phyloP scores from a whole-genome alignment of 2,329 filamentous ascomycete genomes.

The Calonectria pseudoturangicola region DNA sequence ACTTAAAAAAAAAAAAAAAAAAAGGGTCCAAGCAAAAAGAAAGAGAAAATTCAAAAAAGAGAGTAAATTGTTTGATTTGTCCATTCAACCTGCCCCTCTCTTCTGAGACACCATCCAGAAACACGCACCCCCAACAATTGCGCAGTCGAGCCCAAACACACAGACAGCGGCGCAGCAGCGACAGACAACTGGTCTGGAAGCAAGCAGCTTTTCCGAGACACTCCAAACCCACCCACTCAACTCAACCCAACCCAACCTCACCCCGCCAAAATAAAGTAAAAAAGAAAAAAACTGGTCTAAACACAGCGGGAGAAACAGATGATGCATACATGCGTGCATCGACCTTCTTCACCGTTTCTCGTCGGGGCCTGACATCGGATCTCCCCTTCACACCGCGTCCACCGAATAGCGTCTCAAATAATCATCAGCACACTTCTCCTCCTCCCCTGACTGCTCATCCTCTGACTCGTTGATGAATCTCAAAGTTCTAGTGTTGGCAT shows the following conservation, averaged over 20 bases:
- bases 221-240: neutral
- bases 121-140: neutral
- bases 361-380: too few relatives aligned
- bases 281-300: too few relatives aligned
- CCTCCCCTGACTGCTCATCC: too few relatives aligned
- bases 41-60: neutral
- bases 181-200: neutral
- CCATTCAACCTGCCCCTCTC: neutral
- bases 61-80: neutral
- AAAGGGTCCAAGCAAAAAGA: neutral
- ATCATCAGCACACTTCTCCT: too few relatives aligned
- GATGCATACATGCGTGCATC: neutral
- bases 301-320: neutral
- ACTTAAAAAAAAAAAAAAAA: too few relatives aligned
- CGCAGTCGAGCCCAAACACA: neutral
- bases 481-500: too few relatives aligned
- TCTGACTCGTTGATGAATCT: too few relatives aligned
- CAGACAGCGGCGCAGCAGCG: neutral
- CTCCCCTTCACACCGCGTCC: too few relatives aligned
- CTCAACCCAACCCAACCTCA: neutral
- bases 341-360: too few relatives aligned
- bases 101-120: neutral
- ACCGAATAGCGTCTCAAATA: too few relatives aligned
- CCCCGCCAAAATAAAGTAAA: neutral
- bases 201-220: slow-evolving; percentile 4